Evolutionary conservation across 441 rosid species (phyloP).

Genomic region (California macrophylla): DNA sequence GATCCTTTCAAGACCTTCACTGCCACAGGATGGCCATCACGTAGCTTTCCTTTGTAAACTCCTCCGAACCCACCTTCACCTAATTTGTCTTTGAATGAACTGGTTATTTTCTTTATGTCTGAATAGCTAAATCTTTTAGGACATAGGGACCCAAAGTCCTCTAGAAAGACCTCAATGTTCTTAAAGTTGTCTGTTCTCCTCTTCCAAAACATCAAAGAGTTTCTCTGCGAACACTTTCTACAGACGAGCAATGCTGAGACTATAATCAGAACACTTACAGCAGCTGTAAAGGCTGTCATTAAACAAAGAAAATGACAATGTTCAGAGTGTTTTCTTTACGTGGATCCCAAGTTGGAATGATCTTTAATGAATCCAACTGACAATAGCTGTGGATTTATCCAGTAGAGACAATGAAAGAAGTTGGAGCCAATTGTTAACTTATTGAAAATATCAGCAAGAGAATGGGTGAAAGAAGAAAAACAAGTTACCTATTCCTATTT

Average conservation of each 20-base stretch:
- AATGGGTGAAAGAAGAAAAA: too few species aligned
- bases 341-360: too few species aligned
- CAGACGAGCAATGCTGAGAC: neutral
- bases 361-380: too few species aligned
- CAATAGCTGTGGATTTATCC: too few species aligned
- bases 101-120: slow-evolving; percentile 14
- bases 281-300: neutral
- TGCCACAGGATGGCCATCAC: neutral
- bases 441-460: too few species aligned
- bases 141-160: neutral
- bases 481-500: too few species aligned
- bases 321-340: neutral
- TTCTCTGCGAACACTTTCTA: neutral
- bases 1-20: slow-evolving; percentile 9
- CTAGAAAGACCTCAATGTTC: slow-evolving; percentile 5
- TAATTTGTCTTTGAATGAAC: slow-evolving; percentile 6
- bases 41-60: slow-evolving; percentile 15
- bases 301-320: neutral
- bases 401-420: too few species aligned
- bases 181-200: neutral
- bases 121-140: slow-evolving; percentile 4
- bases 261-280: neutral
- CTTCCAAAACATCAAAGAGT: neutral
- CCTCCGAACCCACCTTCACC: slow-evolving; percentile 16
- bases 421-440: too few species aligned